Conservation (phyloP, 495 filamentous ascomycete species). For the Hypoxylon lienhwacheense region DNA sequence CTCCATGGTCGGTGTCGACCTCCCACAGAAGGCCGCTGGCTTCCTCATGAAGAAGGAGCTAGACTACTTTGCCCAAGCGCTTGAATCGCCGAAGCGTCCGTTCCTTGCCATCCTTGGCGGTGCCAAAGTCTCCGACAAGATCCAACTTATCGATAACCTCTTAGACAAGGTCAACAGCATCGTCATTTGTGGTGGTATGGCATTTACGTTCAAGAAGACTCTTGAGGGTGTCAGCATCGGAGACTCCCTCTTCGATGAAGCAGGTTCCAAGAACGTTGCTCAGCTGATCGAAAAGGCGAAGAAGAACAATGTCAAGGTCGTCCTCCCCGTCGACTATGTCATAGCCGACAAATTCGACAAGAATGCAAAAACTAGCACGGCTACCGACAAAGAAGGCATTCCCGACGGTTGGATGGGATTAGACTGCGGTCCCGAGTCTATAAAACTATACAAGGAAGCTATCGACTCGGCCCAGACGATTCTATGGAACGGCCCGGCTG, state of each 20-base stretch:
- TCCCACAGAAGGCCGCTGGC: constrained; percentile 92
- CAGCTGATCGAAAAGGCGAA: constrained; percentile 93
- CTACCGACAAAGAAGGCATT: constrained; percentile 86
- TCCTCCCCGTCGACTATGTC: constrained; percentile 92
- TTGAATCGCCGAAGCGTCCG: constrained; percentile 88
- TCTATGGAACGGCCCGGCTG: constrained; percentile 97
- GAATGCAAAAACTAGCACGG: constrained; percentile 77
- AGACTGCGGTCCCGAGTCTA: constrained; percentile 85
- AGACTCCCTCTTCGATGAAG: constrained; percentile 91
- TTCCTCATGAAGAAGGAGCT: constrained; percentile 99
- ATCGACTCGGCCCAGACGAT: constrained; percentile 92
- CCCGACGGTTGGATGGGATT: constrained; percentile 97
- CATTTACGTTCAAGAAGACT: constrained; percentile 99
- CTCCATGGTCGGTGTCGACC: constrained; percentile 96
- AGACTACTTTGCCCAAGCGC: constrained; percentile 97
- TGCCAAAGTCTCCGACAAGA: constrained; percentile 99
- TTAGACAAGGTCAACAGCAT: constrained; percentile 95
- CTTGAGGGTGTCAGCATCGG: constrained; percentile 88
- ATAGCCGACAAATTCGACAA: constrained; percentile 92
- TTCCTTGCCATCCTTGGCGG: constrained; percentile 99
- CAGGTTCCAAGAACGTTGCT: constrained; percentile 86
- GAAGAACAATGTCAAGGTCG: constrained; percentile 90
- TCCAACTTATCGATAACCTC: constrained; percentile 98
- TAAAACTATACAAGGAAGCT: constrained; percentile 80
- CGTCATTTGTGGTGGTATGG: constrained; percentile 97